Evolutionary conservation across 495 filamentous ascomycete species (phyloP).

Genomic region (Aspergillus mulundensis): DNA sequence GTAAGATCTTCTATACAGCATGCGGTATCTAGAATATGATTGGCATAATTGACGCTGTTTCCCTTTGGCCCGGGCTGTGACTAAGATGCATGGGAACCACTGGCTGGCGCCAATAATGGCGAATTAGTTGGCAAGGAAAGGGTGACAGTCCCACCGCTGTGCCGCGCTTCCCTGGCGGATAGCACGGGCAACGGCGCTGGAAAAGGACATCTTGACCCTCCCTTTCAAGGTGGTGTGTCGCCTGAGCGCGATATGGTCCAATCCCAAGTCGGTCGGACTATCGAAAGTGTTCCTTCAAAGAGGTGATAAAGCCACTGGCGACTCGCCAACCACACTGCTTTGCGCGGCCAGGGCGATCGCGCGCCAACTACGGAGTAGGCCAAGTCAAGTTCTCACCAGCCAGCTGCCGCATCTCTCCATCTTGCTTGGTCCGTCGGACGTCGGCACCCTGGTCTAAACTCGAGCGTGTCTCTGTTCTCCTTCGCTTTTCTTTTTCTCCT

Average conservation of each 20-base stretch:
- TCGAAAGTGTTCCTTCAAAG: constrained; percentile 1
- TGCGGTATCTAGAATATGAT: too few species aligned
- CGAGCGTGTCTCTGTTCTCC: constrained; percentile 1
- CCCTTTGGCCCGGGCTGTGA: constrained; percentile 1
- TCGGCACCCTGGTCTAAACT: constrained; percentile 12
- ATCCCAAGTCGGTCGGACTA: constrained; percentile 10
- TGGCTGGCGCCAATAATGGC: constrained; percentile 24
- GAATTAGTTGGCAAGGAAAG: constrained; percentile 20
- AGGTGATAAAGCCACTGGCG: neutral
- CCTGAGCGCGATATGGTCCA: constrained; percentile 34
- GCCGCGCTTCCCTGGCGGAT: constrained; percentile 29
- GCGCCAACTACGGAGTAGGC: constrained; percentile 31
- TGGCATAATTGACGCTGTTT: too few species aligned
- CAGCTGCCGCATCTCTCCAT: constrained; percentile 23
- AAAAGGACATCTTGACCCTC: constrained; percentile 17
- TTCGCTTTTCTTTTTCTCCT: constrained; percentile 16
- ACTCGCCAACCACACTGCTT: constrained; percentile 25
- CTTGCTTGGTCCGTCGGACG: constrained; percentile 6
- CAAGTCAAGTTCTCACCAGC: constrained; percentile 19
- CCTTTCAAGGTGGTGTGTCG: constrained; percentile 24
- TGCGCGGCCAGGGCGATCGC: constrained; percentile 41
- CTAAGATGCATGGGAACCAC: constrained; percentile 8
- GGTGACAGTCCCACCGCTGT: constrained; percentile 16
- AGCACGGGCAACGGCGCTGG: constrained; percentile 5
- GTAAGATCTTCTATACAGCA: too few species aligned